phyloP scores from a whole-genome alignment of 768 basidiomycete genomes.

The Dioszegia hungarica region DNA sequence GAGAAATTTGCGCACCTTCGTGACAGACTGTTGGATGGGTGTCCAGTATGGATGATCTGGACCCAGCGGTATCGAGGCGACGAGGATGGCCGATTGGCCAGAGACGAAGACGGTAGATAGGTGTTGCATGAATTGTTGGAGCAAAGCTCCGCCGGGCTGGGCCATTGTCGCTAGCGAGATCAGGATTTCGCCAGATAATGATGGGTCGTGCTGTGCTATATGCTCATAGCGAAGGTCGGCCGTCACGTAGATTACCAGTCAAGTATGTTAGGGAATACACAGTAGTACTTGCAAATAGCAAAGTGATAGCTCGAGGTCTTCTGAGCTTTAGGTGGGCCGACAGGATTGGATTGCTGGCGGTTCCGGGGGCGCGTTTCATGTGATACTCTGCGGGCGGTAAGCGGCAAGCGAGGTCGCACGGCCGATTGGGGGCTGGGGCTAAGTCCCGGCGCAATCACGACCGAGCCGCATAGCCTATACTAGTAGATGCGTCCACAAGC shows the following conservation, averaged over 20 bases:
- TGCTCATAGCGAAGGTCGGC: background rate
- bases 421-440: no score
- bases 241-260: no score
- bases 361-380: background rate
- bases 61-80: slow-evolving; percentile 21
- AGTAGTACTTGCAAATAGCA: no score
- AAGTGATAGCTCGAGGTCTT: no score
- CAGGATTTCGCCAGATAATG: background rate
- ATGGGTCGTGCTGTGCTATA: background rate
- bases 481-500: no score
- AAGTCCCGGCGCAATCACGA: no score
- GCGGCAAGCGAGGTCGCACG: no score
- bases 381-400: no score
- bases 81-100: slow-evolving; percentile 6
- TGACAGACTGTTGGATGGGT: slow-evolving; percentile 16
- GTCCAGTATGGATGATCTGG: slow-evolving; percentile 18
- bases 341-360: background rate
- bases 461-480: no score
- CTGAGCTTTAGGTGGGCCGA: no score
- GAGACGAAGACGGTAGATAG: slow-evolving; percentile 3
- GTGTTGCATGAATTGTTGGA: slow-evolving; percentile 11
- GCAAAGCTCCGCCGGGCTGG: background rate
- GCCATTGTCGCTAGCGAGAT: no score
- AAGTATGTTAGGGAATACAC: no score
- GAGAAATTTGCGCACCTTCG: background rate